Evolutionary conservation across 2,329 filamentous ascomycete genomes (phyloP).

Genomic region (Aureobasidium lini): DNA sequence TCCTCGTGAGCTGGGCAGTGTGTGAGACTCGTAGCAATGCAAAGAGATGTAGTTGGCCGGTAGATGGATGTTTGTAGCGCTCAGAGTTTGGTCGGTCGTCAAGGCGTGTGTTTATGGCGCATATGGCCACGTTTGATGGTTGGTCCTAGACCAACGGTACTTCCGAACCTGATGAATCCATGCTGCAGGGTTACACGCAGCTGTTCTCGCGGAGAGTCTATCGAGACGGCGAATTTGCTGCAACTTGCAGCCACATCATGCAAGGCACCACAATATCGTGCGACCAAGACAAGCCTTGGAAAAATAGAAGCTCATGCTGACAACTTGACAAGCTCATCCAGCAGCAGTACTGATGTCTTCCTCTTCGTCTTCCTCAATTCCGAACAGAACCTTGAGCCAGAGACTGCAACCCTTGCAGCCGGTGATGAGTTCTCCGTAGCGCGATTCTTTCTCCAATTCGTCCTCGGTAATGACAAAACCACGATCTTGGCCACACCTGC

Average conservation of each 20-base stretch:
- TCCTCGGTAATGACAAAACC: conserved; percentile 49
- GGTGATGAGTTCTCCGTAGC: conserved; percentile 49
- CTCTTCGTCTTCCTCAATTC: conserved; percentile 32
- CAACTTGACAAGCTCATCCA: not conserved
- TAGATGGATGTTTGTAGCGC: no score
- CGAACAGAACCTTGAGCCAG: conserved; percentile 55
- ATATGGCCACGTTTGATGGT: no score
- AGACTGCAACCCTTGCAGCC: conserved; percentile 58
- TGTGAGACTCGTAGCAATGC: no score
- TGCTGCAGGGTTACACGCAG: not conserved
- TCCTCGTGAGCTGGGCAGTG: no score
- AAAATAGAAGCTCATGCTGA: not conserved
- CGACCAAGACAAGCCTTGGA: not conserved
- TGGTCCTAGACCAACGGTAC: no score
- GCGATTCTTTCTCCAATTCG: conserved; percentile 45
- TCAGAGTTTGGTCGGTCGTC: no score
- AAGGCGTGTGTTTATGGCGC: no score
- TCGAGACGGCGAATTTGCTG: not conserved
- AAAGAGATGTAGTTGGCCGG: no score
- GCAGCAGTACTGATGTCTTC: not conserved
- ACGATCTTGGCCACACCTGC: conserved; percentile 51
- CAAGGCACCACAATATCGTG: not conserved
- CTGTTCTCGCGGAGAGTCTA: not conserved
- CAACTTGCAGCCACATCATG: not conserved
- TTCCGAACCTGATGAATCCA: no score